Conservation (phyloP, 2,329 filamentous ascomycete species). For the Ophiocordyceps camponoti-leonardi region DNA sequence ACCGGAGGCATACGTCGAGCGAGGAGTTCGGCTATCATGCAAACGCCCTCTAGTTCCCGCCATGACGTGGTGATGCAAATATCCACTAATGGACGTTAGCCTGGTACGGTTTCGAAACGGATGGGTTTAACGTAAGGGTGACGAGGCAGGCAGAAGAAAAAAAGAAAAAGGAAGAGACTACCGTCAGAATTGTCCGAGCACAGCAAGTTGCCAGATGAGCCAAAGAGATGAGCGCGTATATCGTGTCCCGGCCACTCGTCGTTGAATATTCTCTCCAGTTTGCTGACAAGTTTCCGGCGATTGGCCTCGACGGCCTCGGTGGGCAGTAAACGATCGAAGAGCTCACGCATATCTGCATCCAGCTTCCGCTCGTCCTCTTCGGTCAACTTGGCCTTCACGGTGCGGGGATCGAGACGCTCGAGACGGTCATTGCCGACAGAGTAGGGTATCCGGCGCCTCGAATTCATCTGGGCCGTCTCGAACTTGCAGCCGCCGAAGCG, state of each 20-base stretch:
- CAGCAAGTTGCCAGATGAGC: conserved; percentile 89
- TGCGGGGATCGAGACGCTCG: conserved; percentile 52
- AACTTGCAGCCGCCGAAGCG: conserved; percentile 57
- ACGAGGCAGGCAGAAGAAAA: too few relatives aligned
- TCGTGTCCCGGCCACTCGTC: conserved; percentile 81
- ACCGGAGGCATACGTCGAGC: conserved; percentile 53
- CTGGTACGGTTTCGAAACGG: not conserved
- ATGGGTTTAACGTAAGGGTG: too few relatives aligned
- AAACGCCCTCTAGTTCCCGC: conserved; percentile 77
- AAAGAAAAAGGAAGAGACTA: conserved; percentile 28
- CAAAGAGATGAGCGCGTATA: conserved; percentile 85
- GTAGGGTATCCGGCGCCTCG: conserved; percentile 80
- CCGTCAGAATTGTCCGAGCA: conserved; percentile 94
- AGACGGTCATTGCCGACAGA: conserved; percentile 68
- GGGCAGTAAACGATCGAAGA: conserved; percentile 75
- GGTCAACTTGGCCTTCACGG: conserved; percentile 53
- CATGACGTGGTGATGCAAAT: conserved; percentile 91
- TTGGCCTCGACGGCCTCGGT: conserved; percentile 63
- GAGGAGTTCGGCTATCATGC: conserved; percentile 73
- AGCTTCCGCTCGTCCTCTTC: conserved; percentile 60
- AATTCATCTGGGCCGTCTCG: conserved; percentile 70
- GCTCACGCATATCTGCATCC: conserved; percentile 64
- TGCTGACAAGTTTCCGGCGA: conserved; percentile 60
- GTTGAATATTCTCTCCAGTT: conserved; percentile 77
- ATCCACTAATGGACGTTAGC: conserved; percentile 45